Percentiles rank a stretch among this genome's conserved stretches.
Evolutionary conservation across 345 rosid species (phyloP).

Genomic region (Eucalyptus curtisii): DNA sequence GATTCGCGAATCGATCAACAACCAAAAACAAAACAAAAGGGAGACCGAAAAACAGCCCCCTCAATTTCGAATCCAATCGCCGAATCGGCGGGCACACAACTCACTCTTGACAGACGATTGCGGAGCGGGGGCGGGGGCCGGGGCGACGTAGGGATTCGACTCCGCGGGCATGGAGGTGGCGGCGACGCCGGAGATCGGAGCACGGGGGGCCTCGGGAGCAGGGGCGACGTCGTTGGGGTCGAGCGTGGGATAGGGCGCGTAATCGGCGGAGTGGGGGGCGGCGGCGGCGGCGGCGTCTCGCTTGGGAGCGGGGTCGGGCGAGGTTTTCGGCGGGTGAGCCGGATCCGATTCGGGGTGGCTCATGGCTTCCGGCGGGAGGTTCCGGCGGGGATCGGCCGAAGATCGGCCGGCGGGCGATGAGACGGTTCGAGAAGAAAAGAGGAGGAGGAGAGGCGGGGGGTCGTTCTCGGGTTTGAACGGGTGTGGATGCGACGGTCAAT

Average conservation of each 20-base stretch:
- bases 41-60: neutral
- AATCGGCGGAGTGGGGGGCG: constrained; percentile 43
- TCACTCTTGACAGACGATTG: constrained; percentile 46
- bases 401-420: neutral
- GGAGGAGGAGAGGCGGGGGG: neutral
- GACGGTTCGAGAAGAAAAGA: neutral
- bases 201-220: constrained; percentile 25
- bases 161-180: constrained; percentile 84
- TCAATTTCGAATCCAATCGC: neutral
- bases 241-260: constrained; percentile 86
- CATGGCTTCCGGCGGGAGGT: constrained; percentile 1
- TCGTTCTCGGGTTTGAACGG: neutral
- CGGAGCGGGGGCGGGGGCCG: constrained; percentile 33
- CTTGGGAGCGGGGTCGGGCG: neutral
- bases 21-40: neutral
- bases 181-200: constrained; percentile 30
- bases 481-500: neutral
- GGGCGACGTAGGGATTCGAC: constrained; percentile 71
- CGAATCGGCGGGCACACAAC: neutral
- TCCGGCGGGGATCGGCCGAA: neutral
- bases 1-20: neutral
- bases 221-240: constrained; percentile 71
- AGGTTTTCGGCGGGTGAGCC: neutral
- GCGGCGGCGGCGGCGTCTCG: neutral
- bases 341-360: constrained; percentile 3